phyloP scores from a whole-genome alignment of 2,329 filamentous ascomycete species.

The Penicillium sp. region DNA sequence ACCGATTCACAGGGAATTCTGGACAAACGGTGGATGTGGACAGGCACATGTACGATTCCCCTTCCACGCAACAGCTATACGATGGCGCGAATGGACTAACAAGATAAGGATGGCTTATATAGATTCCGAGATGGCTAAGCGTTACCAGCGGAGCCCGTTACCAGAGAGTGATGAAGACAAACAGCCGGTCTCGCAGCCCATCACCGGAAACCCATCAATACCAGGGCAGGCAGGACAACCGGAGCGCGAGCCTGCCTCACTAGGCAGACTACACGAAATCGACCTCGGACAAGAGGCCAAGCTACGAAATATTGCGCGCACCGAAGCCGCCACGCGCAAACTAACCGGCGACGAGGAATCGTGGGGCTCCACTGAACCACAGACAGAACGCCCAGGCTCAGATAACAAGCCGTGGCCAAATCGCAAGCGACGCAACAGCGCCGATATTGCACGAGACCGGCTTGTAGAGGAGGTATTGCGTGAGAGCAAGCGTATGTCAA shows the following conservation, averaged over 20 bases:
- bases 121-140: slow-evolving; percentile 68
- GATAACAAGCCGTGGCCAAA: slow-evolving; percentile 50
- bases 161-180: slow-evolving; percentile 19
- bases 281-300: slow-evolving; percentile 56
- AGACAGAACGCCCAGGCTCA: slow-evolving; percentile 40
- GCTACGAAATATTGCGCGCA: slow-evolving; percentile 49
- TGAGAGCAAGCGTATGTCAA: slow-evolving; percentile 56
- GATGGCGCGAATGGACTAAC: slow-evolving; percentile 54
- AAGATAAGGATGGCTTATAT: slow-evolving; percentile 68
- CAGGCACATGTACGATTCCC: slow-evolving; percentile 64
- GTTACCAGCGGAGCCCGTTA: slow-evolving; percentile 35
- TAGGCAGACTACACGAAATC: slow-evolving; percentile 62
- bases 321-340: slow-evolving; percentile 49
- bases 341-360: slow-evolving; percentile 39
- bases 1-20: slow-evolving; percentile 63
- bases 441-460: slow-evolving; percentile 57
- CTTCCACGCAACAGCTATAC: slow-evolving; percentile 4
- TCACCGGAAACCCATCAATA: slow-evolving; percentile 18
- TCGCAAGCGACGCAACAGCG: slow-evolving; percentile 55
- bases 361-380: slow-evolving; percentile 26
- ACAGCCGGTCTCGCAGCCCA: slow-evolving; percentile 10
- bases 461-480: slow-evolving; percentile 61
- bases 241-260: slow-evolving; percentile 54
- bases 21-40: slow-evolving; percentile 63
- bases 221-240: slow-evolving; percentile 31